These are phyloP conservation scores for Cladosporium sp. DNA, from an alignment of 2,329 filamentous ascomycete genomes.

Conservation along the genomic window DNA sequence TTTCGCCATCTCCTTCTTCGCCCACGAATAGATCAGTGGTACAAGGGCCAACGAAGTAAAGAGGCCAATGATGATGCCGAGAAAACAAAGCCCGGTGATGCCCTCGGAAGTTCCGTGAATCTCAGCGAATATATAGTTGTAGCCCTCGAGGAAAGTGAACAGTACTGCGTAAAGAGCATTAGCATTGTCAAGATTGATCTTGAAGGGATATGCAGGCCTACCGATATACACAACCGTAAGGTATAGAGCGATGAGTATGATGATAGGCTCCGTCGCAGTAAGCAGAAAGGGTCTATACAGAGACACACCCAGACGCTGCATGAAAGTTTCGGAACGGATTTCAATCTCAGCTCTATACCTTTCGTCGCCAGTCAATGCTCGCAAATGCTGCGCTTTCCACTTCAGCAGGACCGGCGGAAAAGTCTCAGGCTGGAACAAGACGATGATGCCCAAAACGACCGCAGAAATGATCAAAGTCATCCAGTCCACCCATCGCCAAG, in stretches of 20 bases:
- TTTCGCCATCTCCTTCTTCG: constrained; percentile 40
- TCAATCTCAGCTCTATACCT: constrained; percentile 11
- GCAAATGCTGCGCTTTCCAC: constrained; percentile 30
- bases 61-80: constrained; percentile 13
- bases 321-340: constrained; percentile 14
- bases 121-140: constrained; percentile 45
- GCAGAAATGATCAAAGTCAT: constrained; percentile 24
- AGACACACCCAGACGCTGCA: constrained; percentile 10
- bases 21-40: constrained; percentile 29
- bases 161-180: constrained; percentile 49
- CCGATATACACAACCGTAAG: constrained; percentile 47
- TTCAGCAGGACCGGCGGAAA: constrained; percentile 38
- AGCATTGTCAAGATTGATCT: constrained; percentile 42
- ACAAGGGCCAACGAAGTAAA: constrained; percentile 49
- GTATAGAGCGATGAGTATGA: constrained; percentile 48
- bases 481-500: constrained; percentile 48
- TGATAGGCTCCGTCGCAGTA: constrained; percentile 39
- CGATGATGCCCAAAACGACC: constrained; percentile 20
- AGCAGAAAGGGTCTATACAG: constrained; percentile 18
- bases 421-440: constrained; percentile 48
- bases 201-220: constrained; percentile 26
- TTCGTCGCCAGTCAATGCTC: constrained; percentile 24
- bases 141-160: constrained; percentile 53
- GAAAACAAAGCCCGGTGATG: constrained; percentile 40
- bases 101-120: constrained; percentile 41